A percentile compares a stretch with the other conserved stretches of the same genome.
Conservation (phyloP, 352 stramenopile species). For the Globisporangium viniferum region DNA sequence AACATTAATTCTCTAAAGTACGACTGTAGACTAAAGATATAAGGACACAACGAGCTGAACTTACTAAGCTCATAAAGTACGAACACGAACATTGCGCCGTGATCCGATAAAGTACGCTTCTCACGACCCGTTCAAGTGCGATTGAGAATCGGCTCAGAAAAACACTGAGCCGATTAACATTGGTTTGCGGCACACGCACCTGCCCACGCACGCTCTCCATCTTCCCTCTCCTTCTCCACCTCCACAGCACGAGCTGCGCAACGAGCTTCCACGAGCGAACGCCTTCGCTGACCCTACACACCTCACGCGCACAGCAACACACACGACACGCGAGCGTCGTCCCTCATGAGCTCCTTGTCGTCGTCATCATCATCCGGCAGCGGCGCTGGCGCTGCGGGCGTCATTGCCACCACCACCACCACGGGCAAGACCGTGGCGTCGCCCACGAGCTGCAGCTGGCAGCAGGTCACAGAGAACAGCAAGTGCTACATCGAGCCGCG, state of each 20-base stretch:
- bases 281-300: not conserved
- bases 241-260: not conserved
- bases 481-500: constrained; percentile 44
- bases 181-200: constrained; percentile 1
- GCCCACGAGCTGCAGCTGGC: constrained; percentile 46
- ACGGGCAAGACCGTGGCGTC: not conserved
- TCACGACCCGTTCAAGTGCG: no score
- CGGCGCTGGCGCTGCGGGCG: not conserved
- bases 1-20: no score
- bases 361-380: constrained; percentile 7
- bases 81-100: no score
- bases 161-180: not conserved
- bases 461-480: constrained; percentile 25
- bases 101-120: no score
- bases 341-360: not conserved
- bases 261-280: not conserved
- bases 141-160: no score
- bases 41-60: no score
- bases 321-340: not conserved
- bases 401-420: not conserved
- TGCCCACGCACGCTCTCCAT: not conserved
- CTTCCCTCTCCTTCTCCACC: not conserved
- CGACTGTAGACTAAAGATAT: no score
- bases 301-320: not conserved
- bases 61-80: no score